Base-by-base conservation (phyloP, 2,329 filamentous ascomycete genomes). In the Lasiodiplodia gonubiensis region DNA sequence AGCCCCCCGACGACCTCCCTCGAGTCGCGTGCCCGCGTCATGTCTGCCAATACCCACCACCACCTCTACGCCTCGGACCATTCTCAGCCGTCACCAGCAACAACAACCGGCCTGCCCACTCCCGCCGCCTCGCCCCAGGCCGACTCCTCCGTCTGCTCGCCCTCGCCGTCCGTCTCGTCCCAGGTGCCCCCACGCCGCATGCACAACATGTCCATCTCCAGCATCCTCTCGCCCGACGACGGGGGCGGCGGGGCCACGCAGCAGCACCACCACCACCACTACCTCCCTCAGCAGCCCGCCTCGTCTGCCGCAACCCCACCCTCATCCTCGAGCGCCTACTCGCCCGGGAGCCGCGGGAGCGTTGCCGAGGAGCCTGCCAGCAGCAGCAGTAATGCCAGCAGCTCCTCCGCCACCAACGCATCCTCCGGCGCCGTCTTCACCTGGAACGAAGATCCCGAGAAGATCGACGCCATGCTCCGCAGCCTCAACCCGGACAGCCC, bases 121-220 rank as follows among this genome's bases (percentile, higher is more conserved):
- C 64, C 64, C 46, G 52, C 64, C 54, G 39, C 64, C 39, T 66
- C 64, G 14, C 64, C 64, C n/a, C 64, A 66, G 33, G 30, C 64
- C 27, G 39, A 57, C 16, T 39, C 63, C 4, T 35, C 21, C 23
- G 52, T 54, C 46, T 48, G 39, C 30, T 55, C 52, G 51, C 53
- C 52, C 37, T 66, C 63, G 16, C 27, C 53, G 35, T 52, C 51
- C n/a, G 48, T 27, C 7, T 39, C 60, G n/a, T 64, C 60, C 11
- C 23, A 52, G 25, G 18, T 49, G 6, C 51, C 54, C 25, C 64
- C 52, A 39, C 64, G 64, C 42, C 27, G 64, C 27, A 53, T 66
- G 64, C 64, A 66, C 64, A 66, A 66, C 64, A 66, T 66, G 64
- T 66, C 64, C 27, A 66, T 66, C 46, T 57, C 52, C 52, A 66